Conservation (phyloP, 495 filamentous ascomycete species). For the Penicillium cataractarum region DNA sequence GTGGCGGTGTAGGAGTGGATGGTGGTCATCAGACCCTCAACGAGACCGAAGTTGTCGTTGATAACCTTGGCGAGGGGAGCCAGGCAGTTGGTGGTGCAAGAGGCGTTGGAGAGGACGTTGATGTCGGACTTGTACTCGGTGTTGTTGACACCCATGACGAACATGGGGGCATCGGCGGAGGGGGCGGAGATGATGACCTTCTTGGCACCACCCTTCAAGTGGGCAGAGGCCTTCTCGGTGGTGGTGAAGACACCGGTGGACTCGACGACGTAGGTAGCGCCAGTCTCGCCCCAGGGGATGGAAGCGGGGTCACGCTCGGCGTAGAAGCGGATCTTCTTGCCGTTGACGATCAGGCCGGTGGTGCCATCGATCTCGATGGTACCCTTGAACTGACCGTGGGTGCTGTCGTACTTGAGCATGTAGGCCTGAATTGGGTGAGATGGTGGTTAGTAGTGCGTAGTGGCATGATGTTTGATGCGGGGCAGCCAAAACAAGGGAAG, state of each 20-base stretch:
- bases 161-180: conserved; percentile 99
- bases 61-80: conserved; percentile 98
- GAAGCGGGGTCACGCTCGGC: conserved; percentile 83
- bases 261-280: conserved; percentile 95
- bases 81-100: conserved; percentile 99
- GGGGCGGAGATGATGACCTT: conserved; percentile 99
- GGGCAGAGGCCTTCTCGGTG: conserved; percentile 88
- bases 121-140: conserved; percentile 85
- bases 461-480: conserved; percentile 6
- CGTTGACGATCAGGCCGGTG: conserved; percentile 83
- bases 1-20: conserved; percentile 99
- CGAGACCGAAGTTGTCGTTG: conserved; percentile 94
- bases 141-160: conserved; percentile 99
- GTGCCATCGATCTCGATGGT: conserved; percentile 69
- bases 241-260: conserved; percentile 99
- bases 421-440: conserved; percentile 65
- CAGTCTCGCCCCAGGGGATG: conserved; percentile 90
- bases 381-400: conserved; percentile 96
- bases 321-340: conserved; percentile 97
- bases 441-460: neutral
- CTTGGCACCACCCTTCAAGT: conserved; percentile 99
- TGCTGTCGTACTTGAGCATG: conserved; percentile 99
- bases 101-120: conserved; percentile 96
- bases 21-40: conserved; percentile 99
- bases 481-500: neutral